Conservation (phyloP, 2,329 filamentous ascomycete genomes). For the Aspergillus amoenus region DNA sequence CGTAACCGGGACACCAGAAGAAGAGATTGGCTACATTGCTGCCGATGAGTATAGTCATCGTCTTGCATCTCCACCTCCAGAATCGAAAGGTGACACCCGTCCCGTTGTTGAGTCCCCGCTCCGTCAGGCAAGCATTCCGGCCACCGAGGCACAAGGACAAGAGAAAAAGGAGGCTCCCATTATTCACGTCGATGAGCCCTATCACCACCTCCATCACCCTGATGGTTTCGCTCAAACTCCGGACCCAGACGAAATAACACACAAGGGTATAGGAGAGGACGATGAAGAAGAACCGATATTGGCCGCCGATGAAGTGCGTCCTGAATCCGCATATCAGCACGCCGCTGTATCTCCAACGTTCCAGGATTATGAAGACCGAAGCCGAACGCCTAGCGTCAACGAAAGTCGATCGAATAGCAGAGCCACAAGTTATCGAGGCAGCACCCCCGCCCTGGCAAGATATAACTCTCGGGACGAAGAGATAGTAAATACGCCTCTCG, state of each 20-base stretch:
- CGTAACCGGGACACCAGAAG: slow-evolving; percentile 74
- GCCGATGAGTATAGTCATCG: slow-evolving; percentile 80
- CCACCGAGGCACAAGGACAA: slow-evolving; percentile 43
- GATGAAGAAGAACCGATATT: slow-evolving; percentile 76
- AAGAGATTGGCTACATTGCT: slow-evolving; percentile 86
- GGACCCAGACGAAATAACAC: slow-evolving; percentile 50
- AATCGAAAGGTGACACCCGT: slow-evolving; percentile 43
- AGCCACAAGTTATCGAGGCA: slow-evolving; percentile 63
- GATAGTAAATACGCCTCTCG: slow-evolving; percentile 63
- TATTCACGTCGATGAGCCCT: slow-evolving; percentile 75
- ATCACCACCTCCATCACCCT: slow-evolving; percentile 41
- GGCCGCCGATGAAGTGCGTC: slow-evolving; percentile 80
- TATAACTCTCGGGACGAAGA: slow-evolving; percentile 58
- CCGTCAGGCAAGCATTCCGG: slow-evolving; percentile 51
- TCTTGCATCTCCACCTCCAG: slow-evolving; percentile 63
- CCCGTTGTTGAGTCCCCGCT: slow-evolving; percentile 52
- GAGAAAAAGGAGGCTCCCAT: slow-evolving; percentile 38
- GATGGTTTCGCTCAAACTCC: slow-evolving; percentile 52
- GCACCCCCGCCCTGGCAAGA: slow-evolving; percentile 52
- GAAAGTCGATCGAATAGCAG: slow-evolving; percentile 66
- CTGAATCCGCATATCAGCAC: slow-evolving; percentile 65
- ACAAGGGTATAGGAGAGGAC: slow-evolving; percentile 50
- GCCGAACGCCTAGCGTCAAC: slow-evolving; percentile 54
- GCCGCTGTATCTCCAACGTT: slow-evolving; percentile 78
- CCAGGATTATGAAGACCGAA: slow-evolving; percentile 54